A percentile compares a stretch with the other conserved stretches of the same genome.
These are phyloP conservation scores for Colletotrichum camelliae DNA, from an alignment of 2,329 filamentous ascomycete species.

Conservation along the genomic window DNA sequence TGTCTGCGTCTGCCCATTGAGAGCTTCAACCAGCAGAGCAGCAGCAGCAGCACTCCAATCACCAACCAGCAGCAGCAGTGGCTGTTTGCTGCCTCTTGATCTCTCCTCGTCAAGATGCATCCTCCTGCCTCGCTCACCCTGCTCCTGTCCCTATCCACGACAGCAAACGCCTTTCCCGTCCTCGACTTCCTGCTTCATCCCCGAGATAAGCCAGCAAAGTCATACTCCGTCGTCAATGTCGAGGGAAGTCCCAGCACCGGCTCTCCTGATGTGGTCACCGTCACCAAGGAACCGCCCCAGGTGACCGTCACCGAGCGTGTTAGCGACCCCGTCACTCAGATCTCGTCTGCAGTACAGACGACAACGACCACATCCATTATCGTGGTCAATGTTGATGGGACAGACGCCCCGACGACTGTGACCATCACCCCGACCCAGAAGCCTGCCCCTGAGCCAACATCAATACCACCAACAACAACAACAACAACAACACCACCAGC, in stretches of 20 bases:
- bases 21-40: neutral
- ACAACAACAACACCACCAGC: neutral
- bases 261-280: constrained; percentile 27
- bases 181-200: constrained; percentile 16
- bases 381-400: constrained; percentile 31
- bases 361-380: constrained; percentile 32
- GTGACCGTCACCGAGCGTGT: constrained; percentile 31
- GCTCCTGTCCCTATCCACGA: constrained; percentile 28
- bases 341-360: constrained; percentile 24
- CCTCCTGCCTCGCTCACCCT: constrained; percentile 26
- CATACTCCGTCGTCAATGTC: constrained; percentile 40
- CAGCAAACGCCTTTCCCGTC: constrained; percentile 32
- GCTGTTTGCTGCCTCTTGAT: neutral
- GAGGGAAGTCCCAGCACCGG: constrained; percentile 26
- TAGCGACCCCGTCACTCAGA: constrained; percentile 29
- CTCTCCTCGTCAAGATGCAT: constrained; percentile 32
- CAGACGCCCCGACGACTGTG: constrained; percentile 5
- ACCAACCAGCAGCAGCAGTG: neutral
- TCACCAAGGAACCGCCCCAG: constrained; percentile 30
- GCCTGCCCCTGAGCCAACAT: neutral
- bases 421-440: constrained; percentile 9
- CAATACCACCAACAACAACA: neutral
- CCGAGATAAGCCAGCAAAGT: constrained; percentile 12
- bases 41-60: neutral
- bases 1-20: neutral